Base-by-base conservation (phyloP, 1,139 yeast genomes). In the Yamadazyma pseudoaaseri region DNA sequence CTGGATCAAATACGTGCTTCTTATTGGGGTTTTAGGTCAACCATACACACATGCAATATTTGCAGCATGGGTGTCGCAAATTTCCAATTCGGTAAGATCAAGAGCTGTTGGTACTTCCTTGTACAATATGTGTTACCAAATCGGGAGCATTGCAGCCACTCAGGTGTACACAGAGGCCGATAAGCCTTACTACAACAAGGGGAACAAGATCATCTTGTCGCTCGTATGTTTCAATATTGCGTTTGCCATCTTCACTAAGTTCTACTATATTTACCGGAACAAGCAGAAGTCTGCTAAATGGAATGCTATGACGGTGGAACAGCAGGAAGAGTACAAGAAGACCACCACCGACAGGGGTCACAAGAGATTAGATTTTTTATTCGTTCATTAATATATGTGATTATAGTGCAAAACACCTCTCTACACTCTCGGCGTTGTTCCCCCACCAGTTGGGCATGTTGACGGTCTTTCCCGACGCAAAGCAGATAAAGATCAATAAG, bases 21-120 rank as follows among this genome's bases (percentile, higher is more conserved):
- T 63, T 20, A 63, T 75, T 2, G 43, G 74, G 30, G 42, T 65
- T 3, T 51, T 73, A 15, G 73, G 72, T 3, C 54, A 57, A 20
- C 68, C 69, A 1, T 72, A 70, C 32, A 54, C 67, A 18, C 75
- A 73, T 48, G 74, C 80, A 6, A 57, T 76, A 33, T 57, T 70
- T 35, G 77, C 76, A 28, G 60, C 77, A 15, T 74, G 82, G 79
- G 68, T 74, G 33, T 75, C 82, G 0, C 53, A 71, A 22, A 79
- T 79, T 44, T 65, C 83, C 9, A 73, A 75, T 44, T 63, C 80
- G 6, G 81, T 80, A 17, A 56, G 77, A 20, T 61, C 73, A 7
- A 60, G 86, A 42, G 70, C 84, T 0, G 76, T 79, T 6, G 65
- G 79, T 13, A 69, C 82, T 3, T 77, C 86, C 0, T 37, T 79